These are phyloP conservation scores for Eucalyptus shirleyi DNA, from an alignment of 345 rosid genomes.

Conservation along the genomic window DNA sequence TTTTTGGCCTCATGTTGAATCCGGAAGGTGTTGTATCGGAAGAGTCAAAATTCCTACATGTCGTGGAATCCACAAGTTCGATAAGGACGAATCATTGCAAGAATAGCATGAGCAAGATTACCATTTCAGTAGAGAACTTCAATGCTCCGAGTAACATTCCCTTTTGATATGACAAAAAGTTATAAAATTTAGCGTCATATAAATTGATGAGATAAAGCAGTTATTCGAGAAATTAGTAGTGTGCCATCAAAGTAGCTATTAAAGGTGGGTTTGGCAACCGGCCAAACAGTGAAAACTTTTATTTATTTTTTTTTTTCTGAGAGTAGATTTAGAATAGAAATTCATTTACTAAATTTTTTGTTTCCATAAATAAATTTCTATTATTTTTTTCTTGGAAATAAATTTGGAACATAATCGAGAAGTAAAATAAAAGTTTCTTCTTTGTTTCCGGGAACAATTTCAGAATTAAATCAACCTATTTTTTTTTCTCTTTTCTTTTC, in stretches of 20 bases:
- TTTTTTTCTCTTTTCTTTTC: too few relatives aligned
- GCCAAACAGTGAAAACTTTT: rapidly evolving
- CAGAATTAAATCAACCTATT: too few relatives aligned
- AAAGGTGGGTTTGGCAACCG: rapidly evolving
- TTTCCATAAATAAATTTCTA: too few relatives aligned
- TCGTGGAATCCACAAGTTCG: neutral
- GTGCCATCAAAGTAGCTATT: neutral
- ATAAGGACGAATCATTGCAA: neutral
- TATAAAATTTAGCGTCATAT: rapidly evolving
- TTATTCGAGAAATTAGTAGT: neutral
- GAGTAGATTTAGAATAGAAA: rapidly evolving
- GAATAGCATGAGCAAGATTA: neutral
- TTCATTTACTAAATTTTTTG: rapidly evolving
- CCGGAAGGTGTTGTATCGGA: neutral
- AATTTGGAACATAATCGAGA: rapidly evolving
- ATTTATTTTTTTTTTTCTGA: rapidly evolving
- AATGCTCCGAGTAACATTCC: neutral
- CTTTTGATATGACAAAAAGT: neutral
- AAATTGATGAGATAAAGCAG: neutral
- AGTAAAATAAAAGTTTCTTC: too few relatives aligned
- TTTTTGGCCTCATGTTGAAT: neutral
- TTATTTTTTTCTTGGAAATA: rapidly evolving
- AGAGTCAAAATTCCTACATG: neutral
- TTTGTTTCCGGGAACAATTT: too few relatives aligned
- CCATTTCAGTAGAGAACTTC: neutral